phyloP scores from a whole-genome alignment of 441 rosid genomes.

The Gossypium lobatum region DNA sequence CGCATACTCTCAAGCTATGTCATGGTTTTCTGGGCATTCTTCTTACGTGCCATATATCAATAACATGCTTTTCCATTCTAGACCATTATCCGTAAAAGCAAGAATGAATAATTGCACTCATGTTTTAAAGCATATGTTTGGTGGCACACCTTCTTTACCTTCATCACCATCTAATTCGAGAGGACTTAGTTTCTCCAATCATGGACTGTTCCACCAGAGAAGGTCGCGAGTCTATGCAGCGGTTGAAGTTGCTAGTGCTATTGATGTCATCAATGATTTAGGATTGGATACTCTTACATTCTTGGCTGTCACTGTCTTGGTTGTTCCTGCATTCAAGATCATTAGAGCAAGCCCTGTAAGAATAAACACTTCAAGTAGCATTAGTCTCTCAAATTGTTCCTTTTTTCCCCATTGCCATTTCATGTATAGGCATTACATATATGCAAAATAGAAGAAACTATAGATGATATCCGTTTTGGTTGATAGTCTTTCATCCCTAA shows the following conservation, averaged over 20 bases:
- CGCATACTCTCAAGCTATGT: conserved; percentile 21
- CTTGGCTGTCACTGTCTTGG: conserved; percentile 82
- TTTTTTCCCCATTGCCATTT: not conserved
- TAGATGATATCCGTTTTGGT: not conserved
- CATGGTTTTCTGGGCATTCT: conserved; percentile 31
- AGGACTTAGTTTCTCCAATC: conserved; percentile 28
- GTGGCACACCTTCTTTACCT: conserved; percentile 25
- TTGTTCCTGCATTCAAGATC: conserved; percentile 82
- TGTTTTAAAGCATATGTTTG: conserved; percentile 26
- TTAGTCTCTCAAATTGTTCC: not conserved
- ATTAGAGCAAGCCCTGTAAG: conserved; percentile 93
- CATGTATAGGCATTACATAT: not conserved
- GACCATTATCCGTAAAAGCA: conserved; percentile 23
- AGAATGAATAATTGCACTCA: conserved; percentile 29
- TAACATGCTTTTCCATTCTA: conserved; percentile 21
- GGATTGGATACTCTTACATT: conserved; percentile 95
- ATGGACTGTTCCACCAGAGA: conserved; percentile 26
- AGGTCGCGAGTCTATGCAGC: conserved; percentile 41
- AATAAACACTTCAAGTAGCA: conserved; percentile 7
- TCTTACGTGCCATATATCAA: conserved; percentile 17
- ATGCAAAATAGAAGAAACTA: not conserved
- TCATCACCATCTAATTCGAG: conserved; percentile 26
- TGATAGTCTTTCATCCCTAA: not conserved
- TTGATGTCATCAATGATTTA: conserved; percentile 92
- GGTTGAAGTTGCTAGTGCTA: conserved; percentile 68